Evolutionary conservation across 139 green algal species (phyloP).

Genomic region (Spirogloea muscicola): DNA sequence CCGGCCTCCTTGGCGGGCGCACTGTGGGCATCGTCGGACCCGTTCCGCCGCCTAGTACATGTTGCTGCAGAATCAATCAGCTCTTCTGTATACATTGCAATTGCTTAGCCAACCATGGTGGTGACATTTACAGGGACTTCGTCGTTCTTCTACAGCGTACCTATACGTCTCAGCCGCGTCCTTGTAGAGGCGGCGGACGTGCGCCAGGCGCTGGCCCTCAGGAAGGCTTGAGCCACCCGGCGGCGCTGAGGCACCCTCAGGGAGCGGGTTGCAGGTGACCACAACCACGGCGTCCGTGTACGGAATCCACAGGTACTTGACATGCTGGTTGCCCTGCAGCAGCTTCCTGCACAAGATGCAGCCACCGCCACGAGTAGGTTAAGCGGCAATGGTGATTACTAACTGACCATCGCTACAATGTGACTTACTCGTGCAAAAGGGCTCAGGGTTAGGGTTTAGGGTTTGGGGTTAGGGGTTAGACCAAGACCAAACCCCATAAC

Average conservation of each 20-base stretch:
- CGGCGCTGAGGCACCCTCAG: not conserved
- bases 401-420: not conserved
- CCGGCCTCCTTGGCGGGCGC: too few relatives aligned
- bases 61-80: not conserved
- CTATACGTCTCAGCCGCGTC: not conserved
- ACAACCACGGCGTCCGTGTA: constrained; percentile 75
- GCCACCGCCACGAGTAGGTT: too few relatives aligned
- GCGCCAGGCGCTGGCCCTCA: constrained; percentile 28
- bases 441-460: not conserved
- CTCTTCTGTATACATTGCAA: too few relatives aligned
- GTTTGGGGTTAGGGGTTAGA: constrained; percentile 18
- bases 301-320: constrained; percentile 97
- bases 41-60: not conserved
- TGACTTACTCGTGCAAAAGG: not conserved
- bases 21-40: not conserved
- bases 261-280: constrained; percentile 39
- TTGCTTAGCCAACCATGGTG: too few relatives aligned
- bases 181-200: constrained; percentile 33
- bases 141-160: too few relatives aligned
- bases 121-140: too few relatives aligned
- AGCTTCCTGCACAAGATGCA: constrained; percentile 55
- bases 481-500: not conserved
- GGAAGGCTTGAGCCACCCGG: constrained; percentile 4
- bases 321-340: constrained; percentile 73
- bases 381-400: constrained; percentile 21